Evolutionary conservation across 164 flowering plant genomes (phyloP).

Genomic region (Akebia trifoliata): DNA sequence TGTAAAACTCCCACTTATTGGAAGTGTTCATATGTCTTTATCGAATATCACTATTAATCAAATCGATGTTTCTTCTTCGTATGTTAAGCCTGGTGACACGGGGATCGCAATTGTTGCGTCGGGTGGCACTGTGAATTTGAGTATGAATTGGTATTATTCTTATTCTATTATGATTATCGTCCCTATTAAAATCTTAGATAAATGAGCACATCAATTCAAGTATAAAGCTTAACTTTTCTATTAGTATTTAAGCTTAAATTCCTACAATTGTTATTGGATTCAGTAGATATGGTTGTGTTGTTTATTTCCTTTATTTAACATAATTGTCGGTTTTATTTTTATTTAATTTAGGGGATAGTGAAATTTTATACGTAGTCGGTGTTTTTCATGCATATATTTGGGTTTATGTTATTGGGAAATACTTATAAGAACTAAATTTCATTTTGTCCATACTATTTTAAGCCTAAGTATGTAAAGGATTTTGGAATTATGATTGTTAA

Average conservation of each 20-base stretch:
- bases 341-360: not conserved
- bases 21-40: constrained; percentile 42
- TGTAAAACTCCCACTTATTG: constrained; percentile 58
- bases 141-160: constrained; percentile 71
- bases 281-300: not conserved
- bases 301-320: not conserved
- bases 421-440: too few species aligned
- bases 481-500: too few species aligned
- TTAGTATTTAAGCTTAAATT: not conserved
- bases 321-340: not conserved
- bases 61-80: constrained; percentile 45
- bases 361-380: not conserved
- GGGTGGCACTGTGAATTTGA: constrained; percentile 65
- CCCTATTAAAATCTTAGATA: constrained; percentile 58
- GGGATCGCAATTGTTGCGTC: constrained; percentile 61
- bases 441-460: too few species aligned
- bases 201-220: constrained; percentile 72
- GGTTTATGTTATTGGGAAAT: too few species aligned
- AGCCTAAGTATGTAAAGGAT: too few species aligned
- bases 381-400: too few species aligned
- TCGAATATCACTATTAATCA: constrained; percentile 51
- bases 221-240: constrained; percentile 10
- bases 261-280: not conserved
- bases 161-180: constrained; percentile 50
- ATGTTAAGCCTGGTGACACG: constrained; percentile 44